Evolutionary conservation across 2,329 filamentous ascomycete genomes (phyloP), one percentile per base, ranked within the genome.

Genomic region (Lasiodiplodia hormozganensis): DNA sequence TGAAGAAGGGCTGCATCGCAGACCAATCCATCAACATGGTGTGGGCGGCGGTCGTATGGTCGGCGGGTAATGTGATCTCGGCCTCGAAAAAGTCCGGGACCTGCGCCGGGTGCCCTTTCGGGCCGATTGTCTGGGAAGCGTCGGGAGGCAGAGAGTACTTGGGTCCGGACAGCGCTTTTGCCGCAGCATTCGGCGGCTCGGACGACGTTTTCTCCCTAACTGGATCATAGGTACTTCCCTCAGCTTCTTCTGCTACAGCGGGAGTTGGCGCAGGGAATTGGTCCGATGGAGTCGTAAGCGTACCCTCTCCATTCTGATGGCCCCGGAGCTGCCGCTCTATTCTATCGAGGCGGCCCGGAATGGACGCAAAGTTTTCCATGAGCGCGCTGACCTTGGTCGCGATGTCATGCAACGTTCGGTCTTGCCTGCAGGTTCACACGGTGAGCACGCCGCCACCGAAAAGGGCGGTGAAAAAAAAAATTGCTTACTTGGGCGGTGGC

Each of bases 41-140:
- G 62, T 96, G 92, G 1, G 94, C 94, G n/a, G 93, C 88, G 0
- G 94, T 97, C 0, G 93, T 96, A 75, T 98, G 95, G 72, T 97
- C 92, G 34, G 90, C 87, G 0, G 93, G 92, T 68, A 97, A 92
- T 1, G 91, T 88, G 16, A 92, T 87, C 71, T 89, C 86, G 57
- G 79, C 77, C 36, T 80, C 77, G 11, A 62, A 1, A 86, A 85
- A 14, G 80, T 82, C 7, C 40, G 54, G 43, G 28, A 87, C 85
- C 12, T 64, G 67, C 70, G 54, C 18, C 4, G 52, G 43, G 43
- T 47, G 43, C n/a, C 43, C 43, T 62, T 68, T 68, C 36, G 65
- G 25, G 47, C 16, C 25, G 38, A 51, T 40, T 16, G 49, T 51
- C 57, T 49, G 47, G 54, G 53, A 47, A 60, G 65, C 28, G 60